Conservation (phyloP, 768 basidiomycete genomes). For the Trametes maxima region DNA sequence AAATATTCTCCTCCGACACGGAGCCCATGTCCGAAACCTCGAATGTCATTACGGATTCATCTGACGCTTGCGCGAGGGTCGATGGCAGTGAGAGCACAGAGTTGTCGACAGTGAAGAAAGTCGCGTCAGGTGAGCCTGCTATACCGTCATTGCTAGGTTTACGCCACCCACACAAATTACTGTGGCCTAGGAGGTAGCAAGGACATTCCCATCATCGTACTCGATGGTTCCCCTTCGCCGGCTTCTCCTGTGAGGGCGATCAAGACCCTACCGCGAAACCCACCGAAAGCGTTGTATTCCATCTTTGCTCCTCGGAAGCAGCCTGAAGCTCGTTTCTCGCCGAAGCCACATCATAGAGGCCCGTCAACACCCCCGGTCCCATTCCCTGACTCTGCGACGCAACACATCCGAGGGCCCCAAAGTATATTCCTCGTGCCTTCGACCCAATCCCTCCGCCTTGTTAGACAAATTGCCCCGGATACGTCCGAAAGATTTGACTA, state of each 20-base stretch:
- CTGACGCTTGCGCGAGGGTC: neutral
- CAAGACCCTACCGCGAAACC: conserved; percentile 9
- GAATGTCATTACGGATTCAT: neutral
- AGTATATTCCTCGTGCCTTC: conserved; percentile 34
- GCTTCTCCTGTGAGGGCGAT: conserved; percentile 14
- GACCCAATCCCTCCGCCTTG: neutral
- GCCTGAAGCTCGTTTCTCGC: conserved; percentile 8
- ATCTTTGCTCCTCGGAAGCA: conserved; percentile 45
- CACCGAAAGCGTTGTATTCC: conserved; percentile 42
- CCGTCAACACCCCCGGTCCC: conserved; percentile 34
- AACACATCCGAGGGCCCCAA: conserved; percentile 67
- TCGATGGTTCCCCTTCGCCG: conserved; percentile 45
- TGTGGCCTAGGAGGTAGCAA: conserved; percentile 31
- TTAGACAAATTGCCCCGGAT: neutral
- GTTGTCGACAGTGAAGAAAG: neutral
- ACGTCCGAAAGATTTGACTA: neutral
- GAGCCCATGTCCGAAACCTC: conserved; percentile 2
- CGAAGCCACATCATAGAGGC: conserved; percentile 4
- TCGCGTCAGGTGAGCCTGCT: neutral
- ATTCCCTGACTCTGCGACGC: conserved; percentile 51
- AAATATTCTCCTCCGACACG: conserved; percentile 14
- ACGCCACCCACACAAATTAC: neutral
- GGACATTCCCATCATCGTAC: conserved; percentile 44
- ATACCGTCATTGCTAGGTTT: neutral
- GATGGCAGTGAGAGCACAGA: neutral